phyloP scores from a whole-genome alignment of 352 stramenopile genomes.

The Globisporangium canariense region DNA sequence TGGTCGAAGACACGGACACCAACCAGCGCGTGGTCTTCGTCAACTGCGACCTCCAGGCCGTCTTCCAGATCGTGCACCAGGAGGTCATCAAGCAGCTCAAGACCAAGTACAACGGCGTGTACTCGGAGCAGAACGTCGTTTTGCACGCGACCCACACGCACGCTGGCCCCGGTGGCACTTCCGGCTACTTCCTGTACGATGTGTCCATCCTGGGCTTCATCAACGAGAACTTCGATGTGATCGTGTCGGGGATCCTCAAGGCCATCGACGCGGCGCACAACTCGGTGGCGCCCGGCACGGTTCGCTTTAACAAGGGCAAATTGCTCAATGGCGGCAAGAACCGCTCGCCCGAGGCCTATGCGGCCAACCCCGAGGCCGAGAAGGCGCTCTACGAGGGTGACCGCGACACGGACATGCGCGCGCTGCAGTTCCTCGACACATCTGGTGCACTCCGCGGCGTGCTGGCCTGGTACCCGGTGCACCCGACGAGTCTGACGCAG shows the following conservation, averaged over 20 bases:
- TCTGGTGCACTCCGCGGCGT: conserved; percentile 32
- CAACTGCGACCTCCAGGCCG: conserved; percentile 40
- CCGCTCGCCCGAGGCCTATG: conserved; percentile 60
- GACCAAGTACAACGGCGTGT: conserved; percentile 29
- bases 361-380: conserved; percentile 60
- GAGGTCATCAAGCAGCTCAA: conserved; percentile 29
- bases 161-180: conserved; percentile 56
- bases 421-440: conserved; percentile 44
- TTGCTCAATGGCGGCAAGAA: conserved; percentile 53
- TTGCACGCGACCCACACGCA: conserved; percentile 82
- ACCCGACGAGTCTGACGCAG: conserved; percentile 70
- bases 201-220: conserved; percentile 37
- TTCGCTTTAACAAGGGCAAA: conserved; percentile 32
- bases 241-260: conserved; percentile 57
- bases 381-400: conserved; percentile 48
- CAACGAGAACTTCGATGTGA: conserved; percentile 56
- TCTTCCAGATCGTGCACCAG: conserved; percentile 55
- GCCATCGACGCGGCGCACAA: conserved; percentile 54
- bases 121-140: conserved; percentile 59
- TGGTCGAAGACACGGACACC: conserved; percentile 43
- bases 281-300: conserved; percentile 37
- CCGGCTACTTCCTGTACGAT: conserved; percentile 74
- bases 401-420: conserved; percentile 63
- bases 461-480: conserved; percentile 69
- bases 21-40: conserved; percentile 38